Conservation (phyloP, 208 protist genomes). For the Acanthamoeba sp. region DNA sequence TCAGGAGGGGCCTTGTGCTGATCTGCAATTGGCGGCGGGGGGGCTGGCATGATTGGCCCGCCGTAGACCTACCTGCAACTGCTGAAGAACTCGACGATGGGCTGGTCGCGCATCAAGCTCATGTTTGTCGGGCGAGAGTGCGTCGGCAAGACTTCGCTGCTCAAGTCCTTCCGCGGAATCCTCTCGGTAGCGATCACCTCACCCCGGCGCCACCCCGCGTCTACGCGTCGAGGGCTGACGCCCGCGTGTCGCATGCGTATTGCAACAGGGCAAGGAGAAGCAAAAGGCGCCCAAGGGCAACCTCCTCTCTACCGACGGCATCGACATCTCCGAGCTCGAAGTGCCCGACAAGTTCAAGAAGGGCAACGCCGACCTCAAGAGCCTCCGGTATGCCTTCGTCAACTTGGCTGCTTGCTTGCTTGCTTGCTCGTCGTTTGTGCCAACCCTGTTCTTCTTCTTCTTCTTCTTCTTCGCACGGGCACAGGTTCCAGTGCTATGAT, state of each 20-base stretch:
- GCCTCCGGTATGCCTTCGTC: neutral
- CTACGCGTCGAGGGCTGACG: no score
- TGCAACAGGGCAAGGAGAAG: conserved; percentile 16
- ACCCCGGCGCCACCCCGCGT: no score
- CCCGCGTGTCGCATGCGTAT: no score
- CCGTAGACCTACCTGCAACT: conserved; percentile 46
- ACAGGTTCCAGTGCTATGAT: conserved; percentile 68
- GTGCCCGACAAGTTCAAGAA: conserved; percentile 55
- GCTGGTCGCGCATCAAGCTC: conserved; percentile 56
- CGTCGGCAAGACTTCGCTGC: conserved; percentile 2
- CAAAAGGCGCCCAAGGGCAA: conserved; percentile 2
- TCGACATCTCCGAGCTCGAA: conserved; percentile 33
- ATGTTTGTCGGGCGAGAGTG: conserved; percentile 47
- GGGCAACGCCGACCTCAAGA: conserved; percentile 7
- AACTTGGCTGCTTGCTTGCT: no score
- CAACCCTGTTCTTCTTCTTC: no score
- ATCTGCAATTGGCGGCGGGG: no score
- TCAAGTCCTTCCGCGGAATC: neutral
- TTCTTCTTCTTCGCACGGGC: neutral
- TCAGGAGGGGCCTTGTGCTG: no score
- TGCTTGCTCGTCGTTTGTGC: neutral
- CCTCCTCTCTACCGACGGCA: conserved; percentile 6
- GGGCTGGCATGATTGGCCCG: no score
- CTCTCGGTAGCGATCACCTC: neutral
- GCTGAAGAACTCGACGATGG: conserved; percentile 10